These are phyloP conservation scores for Candida railenensis DNA, from an alignment of 805 yeast species.

Conservation along the genomic window DNA sequence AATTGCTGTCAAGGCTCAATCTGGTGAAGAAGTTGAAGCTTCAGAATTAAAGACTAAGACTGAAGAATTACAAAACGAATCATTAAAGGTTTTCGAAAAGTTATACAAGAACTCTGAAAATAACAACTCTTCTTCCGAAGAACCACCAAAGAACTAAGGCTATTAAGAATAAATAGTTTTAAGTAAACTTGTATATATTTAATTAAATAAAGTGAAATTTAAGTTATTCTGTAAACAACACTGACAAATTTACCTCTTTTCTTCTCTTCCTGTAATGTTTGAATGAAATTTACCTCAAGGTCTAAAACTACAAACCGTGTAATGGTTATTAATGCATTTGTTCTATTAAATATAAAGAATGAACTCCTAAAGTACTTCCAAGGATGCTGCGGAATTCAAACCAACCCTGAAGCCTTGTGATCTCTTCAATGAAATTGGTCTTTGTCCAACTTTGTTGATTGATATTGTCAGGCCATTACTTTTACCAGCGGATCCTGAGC, in stretches of 20 bases:
- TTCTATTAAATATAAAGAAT: not conserved
- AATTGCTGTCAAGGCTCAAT: constrained; percentile 61
- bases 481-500: not conserved
- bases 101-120: constrained; percentile 36
- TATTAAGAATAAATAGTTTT: not conserved
- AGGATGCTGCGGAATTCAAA: constrained; percentile 1
- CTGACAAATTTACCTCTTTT: too few species aligned
- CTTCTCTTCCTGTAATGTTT: too few species aligned
- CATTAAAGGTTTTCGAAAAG: constrained; percentile 76
- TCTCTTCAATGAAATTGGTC: constrained; percentile 1
- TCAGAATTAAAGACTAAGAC: constrained; percentile 69
- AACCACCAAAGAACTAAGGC: constrained; percentile 27
- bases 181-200: constrained; percentile 4
- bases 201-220: not conserved
- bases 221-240: too few species aligned
- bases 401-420: constrained; percentile 9
- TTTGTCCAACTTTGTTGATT: not conserved
- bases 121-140: constrained; percentile 15
- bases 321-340: not conserved
- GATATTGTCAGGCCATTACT: not conserved
- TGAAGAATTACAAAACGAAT: constrained; percentile 71
- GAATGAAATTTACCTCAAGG: too few species aligned
- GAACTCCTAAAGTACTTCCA: not conserved
- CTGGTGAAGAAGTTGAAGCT: constrained; percentile 61
- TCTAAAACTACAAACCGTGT: too few species aligned